Base-by-base conservation (phyloP, 2,329 filamentous ascomycete genomes). In the Cladosporium oxysporum region DNA sequence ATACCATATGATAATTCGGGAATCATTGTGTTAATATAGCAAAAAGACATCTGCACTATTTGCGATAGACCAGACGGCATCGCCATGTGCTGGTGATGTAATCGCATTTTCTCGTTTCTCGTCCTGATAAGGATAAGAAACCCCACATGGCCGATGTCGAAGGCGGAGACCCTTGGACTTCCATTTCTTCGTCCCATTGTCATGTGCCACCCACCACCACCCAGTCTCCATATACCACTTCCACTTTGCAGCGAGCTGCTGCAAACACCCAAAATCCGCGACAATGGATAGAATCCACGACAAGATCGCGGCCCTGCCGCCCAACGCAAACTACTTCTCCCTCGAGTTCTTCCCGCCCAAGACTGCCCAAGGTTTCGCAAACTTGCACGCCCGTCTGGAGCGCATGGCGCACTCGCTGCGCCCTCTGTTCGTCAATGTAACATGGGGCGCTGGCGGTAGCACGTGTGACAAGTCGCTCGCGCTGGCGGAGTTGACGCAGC, bases 331-430 rank as follows among this genome's bases (percentile, higher is more conserved):
- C 77, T 98, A 95, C 83, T 96, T 97, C 81, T 98, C 95, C 58
- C 90, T 98, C 80, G 95, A 99, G 82, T 99, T 99, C 87, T 99
- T 99, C 82, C 95, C 95, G 71, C 95, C 95, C 69, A 99, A 98
- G 83, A 99, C 95, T 57, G 85, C 90, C 68, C 97, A 96, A 89
- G 95, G 95, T 70, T 96, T 95, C 74, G 90, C 92, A 69, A 99
- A 99, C 79, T 88, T 99, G 64, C 91, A 94, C 76, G 91, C 91
- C 70, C 93, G 95, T 76, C 88, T 99, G 66, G 91, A 96, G 78
- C 92, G 95, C 77, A 98, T 99, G 95, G 89, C 95, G 59, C 88
- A 92, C 70, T 93, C 92, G 16, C 84, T 99, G 66, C 90, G 91
- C 16, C 95, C 95, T 52, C 85, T 98, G 55, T 99, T 99, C 76